Evolutionary conservation across 2,329 filamentous ascomycete genomes (phyloP).

Genomic region (Claviceps quebecensis): DNA sequence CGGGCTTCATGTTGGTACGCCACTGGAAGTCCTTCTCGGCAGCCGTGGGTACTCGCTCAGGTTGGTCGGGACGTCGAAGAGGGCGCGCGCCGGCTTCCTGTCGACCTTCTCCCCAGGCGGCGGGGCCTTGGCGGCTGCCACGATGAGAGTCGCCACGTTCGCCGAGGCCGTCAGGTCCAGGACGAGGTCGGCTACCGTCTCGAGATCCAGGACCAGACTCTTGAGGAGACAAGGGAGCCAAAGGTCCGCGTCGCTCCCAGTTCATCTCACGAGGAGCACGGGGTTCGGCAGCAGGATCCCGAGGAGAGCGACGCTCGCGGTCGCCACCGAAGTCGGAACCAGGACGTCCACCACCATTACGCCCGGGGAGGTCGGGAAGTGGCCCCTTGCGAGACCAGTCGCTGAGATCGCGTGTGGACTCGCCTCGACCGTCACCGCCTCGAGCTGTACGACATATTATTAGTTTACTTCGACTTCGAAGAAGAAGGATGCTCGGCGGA

Average conservation of each 20-base stretch:
- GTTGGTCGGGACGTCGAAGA: conserved; percentile 59
- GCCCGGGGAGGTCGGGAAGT: conserved; percentile 55
- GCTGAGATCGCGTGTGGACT: conserved; percentile 61
- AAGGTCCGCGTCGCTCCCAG: conserved; percentile 90
- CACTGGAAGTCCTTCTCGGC: conserved; percentile 89
- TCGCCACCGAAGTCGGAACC: conserved; percentile 31
- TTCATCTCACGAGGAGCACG: conserved; percentile 59
- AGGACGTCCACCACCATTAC: conserved; percentile 28
- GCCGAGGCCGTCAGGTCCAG: conserved; percentile 37
- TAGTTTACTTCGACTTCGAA: background rate
- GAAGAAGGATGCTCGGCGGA: no score
- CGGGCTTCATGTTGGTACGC: conserved; percentile 85
- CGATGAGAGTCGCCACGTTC: conserved; percentile 43
- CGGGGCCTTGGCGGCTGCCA: conserved; percentile 53
- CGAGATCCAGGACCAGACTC: conserved; percentile 36
- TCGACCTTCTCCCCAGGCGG: conserved; percentile 60
- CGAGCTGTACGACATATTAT: conserved; percentile 48
- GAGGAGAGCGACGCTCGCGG: conserved; percentile 46
- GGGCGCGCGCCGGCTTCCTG: conserved; percentile 62
- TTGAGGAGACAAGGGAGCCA: conserved; percentile 52
- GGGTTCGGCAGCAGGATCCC: conserved; percentile 46
- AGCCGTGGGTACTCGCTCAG: conserved; percentile 62
- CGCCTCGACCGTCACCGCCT: conserved; percentile 50
- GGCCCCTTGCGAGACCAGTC: conserved; percentile 93
- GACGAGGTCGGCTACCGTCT: conserved; percentile 39